Conservation (phyloP, 331 rosid genomes). For the Rosa hybrid region DNA sequence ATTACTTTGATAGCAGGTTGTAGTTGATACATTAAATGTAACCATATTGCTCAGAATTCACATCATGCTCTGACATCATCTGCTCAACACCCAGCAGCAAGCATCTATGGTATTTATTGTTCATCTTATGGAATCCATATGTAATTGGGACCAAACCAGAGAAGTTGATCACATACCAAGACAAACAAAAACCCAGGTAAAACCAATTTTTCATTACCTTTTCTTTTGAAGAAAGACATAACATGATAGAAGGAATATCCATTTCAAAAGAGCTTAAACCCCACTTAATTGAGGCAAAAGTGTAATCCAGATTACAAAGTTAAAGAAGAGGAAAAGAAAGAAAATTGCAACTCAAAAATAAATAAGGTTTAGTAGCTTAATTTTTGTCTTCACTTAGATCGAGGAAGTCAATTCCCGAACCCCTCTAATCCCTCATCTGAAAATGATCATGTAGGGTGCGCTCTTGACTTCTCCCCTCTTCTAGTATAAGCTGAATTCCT, state of each 20-base stretch:
- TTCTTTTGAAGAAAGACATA: not conserved
- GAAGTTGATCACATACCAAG: not conserved
- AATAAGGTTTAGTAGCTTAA: constrained; percentile 34
- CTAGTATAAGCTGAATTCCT: constrained; percentile 41
- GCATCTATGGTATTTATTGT: not conserved
- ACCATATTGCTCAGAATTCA: constrained; percentile 5
- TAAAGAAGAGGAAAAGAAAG: constrained; percentile 26
- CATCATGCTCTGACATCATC: constrained; percentile 3
- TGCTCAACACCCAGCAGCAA: constrained; percentile 7
- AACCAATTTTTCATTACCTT: not conserved
- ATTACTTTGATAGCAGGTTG: not conserved
- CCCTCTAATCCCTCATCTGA: constrained; percentile 56
- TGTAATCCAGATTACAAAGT: constrained; percentile 31
- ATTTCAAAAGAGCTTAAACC: constrained; percentile 4
- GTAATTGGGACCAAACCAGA: not conserved
- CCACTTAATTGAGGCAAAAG: not conserved
- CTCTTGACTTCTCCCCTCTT: constrained; percentile 85
- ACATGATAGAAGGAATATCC: not conserved
- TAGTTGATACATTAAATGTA: constrained; percentile 9
- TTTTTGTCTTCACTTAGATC: constrained; percentile 24
- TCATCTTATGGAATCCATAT: not conserved
- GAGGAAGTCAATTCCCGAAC: constrained; percentile 99
- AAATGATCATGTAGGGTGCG: constrained; percentile 78
- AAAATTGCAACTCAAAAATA: constrained; percentile 5
- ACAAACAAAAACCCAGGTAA: not conserved